A percentile compares a stretch with the other conserved stretches of the same genome.
Evolutionary conservation across 164 flowering plant genomes (phyloP).

Genomic region (Magnolia changhungtana): DNA sequence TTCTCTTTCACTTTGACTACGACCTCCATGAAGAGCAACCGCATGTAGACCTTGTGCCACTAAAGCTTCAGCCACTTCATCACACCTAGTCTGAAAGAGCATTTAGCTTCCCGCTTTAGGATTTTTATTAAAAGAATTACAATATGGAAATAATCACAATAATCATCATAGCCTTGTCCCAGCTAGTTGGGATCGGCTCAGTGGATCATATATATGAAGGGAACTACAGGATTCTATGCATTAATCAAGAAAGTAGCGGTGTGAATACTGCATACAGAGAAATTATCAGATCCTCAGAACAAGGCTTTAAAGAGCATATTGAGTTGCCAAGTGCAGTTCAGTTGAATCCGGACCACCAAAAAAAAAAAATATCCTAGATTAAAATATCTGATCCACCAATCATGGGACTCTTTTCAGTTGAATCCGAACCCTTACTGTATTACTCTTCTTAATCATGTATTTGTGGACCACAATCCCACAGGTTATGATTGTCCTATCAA

Average conservation of each 20-base stretch:
- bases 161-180: background rate
- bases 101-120: constrained; percentile 5
- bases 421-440: no score
- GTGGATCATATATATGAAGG: background rate
- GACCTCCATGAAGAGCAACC: constrained; percentile 73
- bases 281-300: background rate
- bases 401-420: no score
- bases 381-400: no score
- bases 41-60: constrained; percentile 60
- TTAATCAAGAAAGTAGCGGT: background rate
- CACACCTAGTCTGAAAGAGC: constrained; percentile 44
- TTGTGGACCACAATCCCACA: no score
- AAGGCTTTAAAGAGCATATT: background rate
- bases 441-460: no score
- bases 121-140: background rate
- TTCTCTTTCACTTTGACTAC: constrained; percentile 68
- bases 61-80: constrained; percentile 64
- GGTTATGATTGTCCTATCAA: no score
- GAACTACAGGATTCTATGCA: background rate
- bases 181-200: background rate
- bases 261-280: background rate
- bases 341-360: no score
- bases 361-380: no score
- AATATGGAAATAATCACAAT: background rate
- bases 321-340: no score